Evolutionary conservation across 345 rosid genomes (phyloP).

Genomic region (Gossypium australe): DNA sequence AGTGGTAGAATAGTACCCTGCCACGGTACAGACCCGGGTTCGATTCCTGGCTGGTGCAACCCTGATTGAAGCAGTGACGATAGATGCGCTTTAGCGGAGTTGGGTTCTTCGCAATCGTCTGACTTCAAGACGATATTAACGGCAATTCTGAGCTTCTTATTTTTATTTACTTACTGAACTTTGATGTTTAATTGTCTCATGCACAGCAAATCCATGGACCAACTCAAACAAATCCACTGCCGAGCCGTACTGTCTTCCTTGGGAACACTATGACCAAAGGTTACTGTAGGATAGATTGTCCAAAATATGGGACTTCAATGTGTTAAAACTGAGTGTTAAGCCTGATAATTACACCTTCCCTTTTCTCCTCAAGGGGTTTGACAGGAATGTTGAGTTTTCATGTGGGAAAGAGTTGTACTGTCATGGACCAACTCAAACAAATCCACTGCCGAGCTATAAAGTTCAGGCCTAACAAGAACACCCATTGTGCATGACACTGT

Average conservation of each 20-base stretch:
- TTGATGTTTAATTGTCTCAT: not conserved
- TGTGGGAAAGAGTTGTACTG: conserved; percentile 22
- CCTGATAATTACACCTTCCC: conserved; percentile 24
- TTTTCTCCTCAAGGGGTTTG: too few species aligned
- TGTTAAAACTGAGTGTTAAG: conserved; percentile 40
- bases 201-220: conserved; percentile 12
- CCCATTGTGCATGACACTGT: conserved; percentile 34
- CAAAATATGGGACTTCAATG: conserved; percentile 24
- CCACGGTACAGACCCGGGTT: too few species aligned
- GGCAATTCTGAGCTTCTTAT: not conserved
- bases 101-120: not conserved
- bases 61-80: not conserved
- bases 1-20: too few species aligned
- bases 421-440: conserved; percentile 35
- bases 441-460: conserved; percentile 36
- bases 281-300: conserved; percentile 11
- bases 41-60: too few species aligned
- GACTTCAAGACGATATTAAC: too few species aligned
- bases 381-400: not conserved
- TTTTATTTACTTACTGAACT: too few species aligned
- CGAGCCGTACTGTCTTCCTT: conserved; percentile 18
- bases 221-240: conserved; percentile 27
- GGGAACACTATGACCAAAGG: conserved; percentile 52
- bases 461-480: conserved; percentile 10
- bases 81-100: not conserved